Evolutionary conservation across 2,329 filamentous ascomycete genomes (phyloP).

Genomic region (Phialocephala sp.): DNA sequence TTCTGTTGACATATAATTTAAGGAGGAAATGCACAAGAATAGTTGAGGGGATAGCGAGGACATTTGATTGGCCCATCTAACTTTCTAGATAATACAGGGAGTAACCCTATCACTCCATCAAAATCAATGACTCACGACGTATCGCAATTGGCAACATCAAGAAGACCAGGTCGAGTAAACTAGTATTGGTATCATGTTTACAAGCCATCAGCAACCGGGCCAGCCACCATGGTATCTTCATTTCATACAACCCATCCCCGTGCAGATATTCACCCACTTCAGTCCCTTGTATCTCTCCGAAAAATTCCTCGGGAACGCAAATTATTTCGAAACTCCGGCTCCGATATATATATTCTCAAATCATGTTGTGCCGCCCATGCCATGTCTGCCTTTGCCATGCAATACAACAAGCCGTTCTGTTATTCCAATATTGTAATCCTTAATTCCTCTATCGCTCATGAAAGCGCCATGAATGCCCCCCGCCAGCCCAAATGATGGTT

Average conservation of each 20-base stretch:
- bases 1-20: no score
- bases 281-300: no score
- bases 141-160: background rate
- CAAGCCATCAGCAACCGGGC: constrained; percentile 13
- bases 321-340: constrained; percentile 7
- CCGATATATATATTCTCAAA: background rate
- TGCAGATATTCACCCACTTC: no score
- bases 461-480: constrained; percentile 2
- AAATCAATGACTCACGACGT: no score
- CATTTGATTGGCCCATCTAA: no score
- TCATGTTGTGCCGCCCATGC: background rate
- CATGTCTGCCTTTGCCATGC: constrained; percentile 6
- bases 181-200: constrained; percentile 31
- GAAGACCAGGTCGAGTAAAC: background rate
- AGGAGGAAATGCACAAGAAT: no score
- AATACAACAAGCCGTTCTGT: constrained; percentile 4
- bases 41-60: no score
- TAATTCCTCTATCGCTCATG: background rate
- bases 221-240: constrained; percentile 11
- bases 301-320: background rate
- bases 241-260: background rate
- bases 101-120: no score
- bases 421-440: background rate
- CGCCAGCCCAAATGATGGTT: background rate
- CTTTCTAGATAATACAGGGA: no score